Evolutionary conservation across 1,284 basidiomycete species (phyloP), one percentile per base, ranked within the genome.

Genomic region (Irpex rosettiformis): DNA sequence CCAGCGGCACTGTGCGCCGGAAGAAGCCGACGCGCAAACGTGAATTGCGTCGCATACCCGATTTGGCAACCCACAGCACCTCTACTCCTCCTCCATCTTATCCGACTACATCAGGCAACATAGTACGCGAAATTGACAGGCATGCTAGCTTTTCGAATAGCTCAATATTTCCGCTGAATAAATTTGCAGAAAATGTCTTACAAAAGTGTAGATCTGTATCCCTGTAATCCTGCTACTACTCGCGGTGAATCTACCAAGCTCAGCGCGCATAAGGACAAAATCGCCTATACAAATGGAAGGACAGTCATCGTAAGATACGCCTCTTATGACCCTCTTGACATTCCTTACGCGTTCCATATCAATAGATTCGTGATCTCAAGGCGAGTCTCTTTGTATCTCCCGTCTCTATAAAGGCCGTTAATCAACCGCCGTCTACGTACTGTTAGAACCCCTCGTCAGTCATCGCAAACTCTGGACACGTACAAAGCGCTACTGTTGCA

Each of bases 231-330:
- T 3, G 76, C 76, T 28, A 93, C 93, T 1, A 75, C 83, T 33
- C 82, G 92, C 22, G 93, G 90, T 13, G 74, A 76, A 57, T 81
- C 90, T 3, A 95, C 93, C 24, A 96, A 94, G 75, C 83, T 98
- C 56, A 86, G 85, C 69, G 84, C 91, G 21, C 84, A 82, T 67
- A 93, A 93, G 65, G 89, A 91, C 70, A 94, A 90, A 77, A 76
- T 98, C 59, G 81, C 93, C 33, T 98, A 98, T 69, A 82, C 89
- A 1, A 94, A 93, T 69, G 94, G 93, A 45, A 86, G 89, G 70
- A 86, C 86, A 24, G 88, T 97, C 53, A 86, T 96, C 66, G 93
- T 95, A 69, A 67, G 93, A 80, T 4, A n/a, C n/a, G 25, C 27
- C 22, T 27, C 24, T 24, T 18, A 33, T 28, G 48, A 22, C 55